Evolutionary conservation across 306 rosid species (phyloP), one percentile per base, ranked within the genome.

Genomic region (Lablab purpureus): DNA sequence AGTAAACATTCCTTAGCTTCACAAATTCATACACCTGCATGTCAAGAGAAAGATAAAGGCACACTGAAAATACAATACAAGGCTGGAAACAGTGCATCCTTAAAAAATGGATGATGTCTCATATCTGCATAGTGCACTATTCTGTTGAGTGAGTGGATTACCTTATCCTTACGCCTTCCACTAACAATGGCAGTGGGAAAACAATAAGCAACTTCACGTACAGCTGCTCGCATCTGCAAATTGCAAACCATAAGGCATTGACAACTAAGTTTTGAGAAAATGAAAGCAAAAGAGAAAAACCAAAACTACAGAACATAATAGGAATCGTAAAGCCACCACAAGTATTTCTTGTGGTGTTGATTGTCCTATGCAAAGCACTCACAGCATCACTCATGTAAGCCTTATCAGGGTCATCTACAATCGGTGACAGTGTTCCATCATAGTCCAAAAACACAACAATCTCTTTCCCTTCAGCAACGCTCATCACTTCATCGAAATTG

Each of bases 351-450:
- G 34, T 40, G 37, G 83, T 34, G 72, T 17, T 62, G n/a, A 78
- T 14, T 73, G 9, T 43, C 41, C 10, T 34, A 28, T 32, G 55
- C 1, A 30, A 58, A 18, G 25, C 40, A 73, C 85, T 64, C 59
- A 89, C 93, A 5, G 32, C 87, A 13, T 82, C 89, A 34, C 55
- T 84, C 84, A 89, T 87, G 81, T 76, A 30, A 55, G 93, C 93
- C 17, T 59, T 23, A 32, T 87, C 88, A 32, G 93, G 93, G 65
- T 87, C 82, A 36, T 84, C 73, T 2, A 84, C 90, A 66, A 89
- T 89, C 0, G 78, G 87, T 7, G 93, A 84, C 34, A 87, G 84
- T 18, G 93, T 89, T 76, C 93, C 93, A 71, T 89, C 93, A 51
- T 89, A 89, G 71, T 89, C 90, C 84, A 87, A 77, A 69, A 89